phyloP scores from a whole-genome alignment of 148 eudicot genomes.

The Bassia scoparia region DNA sequence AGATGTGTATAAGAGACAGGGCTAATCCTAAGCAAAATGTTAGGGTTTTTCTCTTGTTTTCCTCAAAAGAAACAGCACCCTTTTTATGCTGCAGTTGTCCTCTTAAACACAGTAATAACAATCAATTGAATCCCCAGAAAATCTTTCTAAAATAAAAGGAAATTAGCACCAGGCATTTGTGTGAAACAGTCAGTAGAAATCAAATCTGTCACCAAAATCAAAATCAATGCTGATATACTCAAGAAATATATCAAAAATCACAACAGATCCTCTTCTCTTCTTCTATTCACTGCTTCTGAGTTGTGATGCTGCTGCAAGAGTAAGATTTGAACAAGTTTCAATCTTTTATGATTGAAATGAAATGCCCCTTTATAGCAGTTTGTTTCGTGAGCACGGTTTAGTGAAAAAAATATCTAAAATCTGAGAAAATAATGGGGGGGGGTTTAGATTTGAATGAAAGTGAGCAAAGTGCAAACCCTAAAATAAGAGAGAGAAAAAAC shows the following conservation, averaged over 20 bases:
- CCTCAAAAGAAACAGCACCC: background rate
- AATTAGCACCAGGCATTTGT: conserved; percentile 20
- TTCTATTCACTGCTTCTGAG: conserved; percentile 1
- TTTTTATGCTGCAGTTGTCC: background rate
- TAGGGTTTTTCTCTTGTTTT: background rate
- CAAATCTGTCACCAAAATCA: conserved; percentile 8
- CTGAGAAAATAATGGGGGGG: background rate
- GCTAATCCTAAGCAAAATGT: too few relatives aligned
- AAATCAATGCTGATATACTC: background rate
- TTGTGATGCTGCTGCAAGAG: background rate
- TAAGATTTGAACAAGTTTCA: conserved; percentile 11
- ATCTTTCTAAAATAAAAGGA: background rate
- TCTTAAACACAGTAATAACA: background rate
- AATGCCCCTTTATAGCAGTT: background rate
- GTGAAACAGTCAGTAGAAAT: conserved; percentile 15
- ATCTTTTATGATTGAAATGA: background rate
- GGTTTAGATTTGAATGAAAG: background rate
- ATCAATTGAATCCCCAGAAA: conserved; percentile 26
- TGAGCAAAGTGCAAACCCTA: conserved; percentile 25
- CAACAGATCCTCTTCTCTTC: background rate
- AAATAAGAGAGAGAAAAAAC: conserved; percentile 17
- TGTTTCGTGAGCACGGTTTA: background rate
- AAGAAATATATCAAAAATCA: conserved; percentile 2
- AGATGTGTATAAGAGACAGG: too few relatives aligned
- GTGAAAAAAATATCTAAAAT: background rate